These are phyloP conservation scores for Pluteus cervinus DNA, from an alignment of 768 basidiomycete genomes.

Conservation along the genomic window DNA sequence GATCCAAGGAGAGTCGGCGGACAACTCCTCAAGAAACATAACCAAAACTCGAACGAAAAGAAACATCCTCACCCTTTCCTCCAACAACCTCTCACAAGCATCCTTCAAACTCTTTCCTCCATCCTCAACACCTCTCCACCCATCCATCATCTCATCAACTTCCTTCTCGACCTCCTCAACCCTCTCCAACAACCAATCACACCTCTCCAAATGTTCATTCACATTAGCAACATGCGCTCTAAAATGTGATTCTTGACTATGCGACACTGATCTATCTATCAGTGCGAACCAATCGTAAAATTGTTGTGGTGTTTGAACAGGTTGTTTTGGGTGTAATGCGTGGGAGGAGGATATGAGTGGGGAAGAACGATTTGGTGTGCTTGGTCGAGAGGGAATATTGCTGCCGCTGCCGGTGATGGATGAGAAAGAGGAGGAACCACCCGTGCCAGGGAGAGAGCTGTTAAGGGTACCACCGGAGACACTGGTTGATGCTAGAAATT, in stretches of 20 bases:
- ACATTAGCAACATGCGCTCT: conserved; percentile 77
- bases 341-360: no score
- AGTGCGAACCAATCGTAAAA: conserved; percentile 96
- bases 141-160: conserved; percentile 77
- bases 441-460: no score
- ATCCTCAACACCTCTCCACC: conserved; percentile 86
- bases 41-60: no score
- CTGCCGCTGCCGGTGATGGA: no score
- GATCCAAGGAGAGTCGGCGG: no score
- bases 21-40: no score
- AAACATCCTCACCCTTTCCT: conserved; percentile 73
- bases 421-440: no score
- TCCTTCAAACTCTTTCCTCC: conserved; percentile 87
- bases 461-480: no score
- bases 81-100: conserved; percentile 83
- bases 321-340: conserved; percentile 66
- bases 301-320: conserved; percentile 88
- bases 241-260: conserved; percentile 92
- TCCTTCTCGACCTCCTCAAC: conserved; percentile 71
- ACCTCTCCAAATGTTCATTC: conserved; percentile 68
- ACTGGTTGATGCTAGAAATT: no score
- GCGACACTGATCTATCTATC: conserved; percentile 85
- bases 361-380: conserved; percentile 29
- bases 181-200: conserved; percentile 65
- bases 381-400: conserved; percentile 37